phyloP scores from a whole-genome alignment of 208 protist genomes.

The Crithidia mellificae region DNA sequence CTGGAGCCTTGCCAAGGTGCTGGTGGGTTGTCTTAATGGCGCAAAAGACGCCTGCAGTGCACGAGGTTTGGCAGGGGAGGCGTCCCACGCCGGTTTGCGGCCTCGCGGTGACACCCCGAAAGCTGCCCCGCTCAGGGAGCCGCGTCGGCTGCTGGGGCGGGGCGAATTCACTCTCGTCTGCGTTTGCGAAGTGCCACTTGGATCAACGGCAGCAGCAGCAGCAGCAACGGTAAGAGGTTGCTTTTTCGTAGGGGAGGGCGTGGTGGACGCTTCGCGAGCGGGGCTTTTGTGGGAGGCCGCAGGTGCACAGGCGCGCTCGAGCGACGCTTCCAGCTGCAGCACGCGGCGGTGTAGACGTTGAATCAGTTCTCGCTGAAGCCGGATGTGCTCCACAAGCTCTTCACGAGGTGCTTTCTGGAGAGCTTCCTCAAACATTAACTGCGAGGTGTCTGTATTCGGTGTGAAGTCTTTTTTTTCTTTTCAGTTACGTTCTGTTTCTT shows the following conservation, averaged over 20 bases:
- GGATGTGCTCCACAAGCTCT: conserved; percentile 64
- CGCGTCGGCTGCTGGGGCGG: too few relatives aligned
- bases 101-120: not conserved
- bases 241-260: not conserved
- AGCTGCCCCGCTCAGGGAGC: too few relatives aligned
- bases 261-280: not conserved
- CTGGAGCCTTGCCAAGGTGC: not conserved
- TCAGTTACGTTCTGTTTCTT: too few relatives aligned
- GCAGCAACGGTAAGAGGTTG: not conserved
- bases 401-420: conserved; percentile 44
- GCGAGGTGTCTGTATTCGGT: not conserved
- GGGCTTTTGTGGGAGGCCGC: not conserved
- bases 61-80: not conserved
- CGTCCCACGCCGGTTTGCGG: not conserved
- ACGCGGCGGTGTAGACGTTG: conserved; percentile 56
- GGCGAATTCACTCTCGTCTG: too few relatives aligned
- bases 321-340: conserved; percentile 46
- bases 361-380: conserved; percentile 63
- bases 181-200: too few relatives aligned
- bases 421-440: conserved; percentile 39
- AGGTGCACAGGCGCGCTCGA: conserved; percentile 13
- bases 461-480: too few relatives aligned
- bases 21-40: not conserved
- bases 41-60: too few relatives aligned
- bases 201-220: too few relatives aligned